phyloP scores from a whole-genome alignment of 164 flowering plant species.

The Tetrastigma voinierianum region DNA sequence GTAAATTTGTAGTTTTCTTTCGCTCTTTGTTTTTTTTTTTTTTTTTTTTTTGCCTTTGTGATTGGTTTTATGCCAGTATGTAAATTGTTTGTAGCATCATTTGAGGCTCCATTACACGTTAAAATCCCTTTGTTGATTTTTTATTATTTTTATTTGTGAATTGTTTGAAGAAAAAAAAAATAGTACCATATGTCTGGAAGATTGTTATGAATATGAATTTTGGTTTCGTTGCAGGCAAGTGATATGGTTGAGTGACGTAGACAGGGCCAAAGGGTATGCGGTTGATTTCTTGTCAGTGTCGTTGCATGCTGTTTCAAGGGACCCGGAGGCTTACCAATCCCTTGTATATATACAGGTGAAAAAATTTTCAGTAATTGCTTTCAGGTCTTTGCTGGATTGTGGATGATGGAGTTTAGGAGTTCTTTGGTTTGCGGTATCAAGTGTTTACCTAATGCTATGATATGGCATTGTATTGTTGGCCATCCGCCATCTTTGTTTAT shows the following conservation, averaged over 20 bases:
- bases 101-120: no score
- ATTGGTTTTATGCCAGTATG: background rate
- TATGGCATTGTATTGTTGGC: background rate
- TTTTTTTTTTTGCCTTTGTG: background rate
- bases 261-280: conserved; percentile 63
- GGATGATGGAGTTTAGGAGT: no score
- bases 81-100: no score
- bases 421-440: no score
- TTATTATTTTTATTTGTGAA: no score
- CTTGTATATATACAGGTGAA: conserved; percentile 88
- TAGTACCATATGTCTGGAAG: no score
- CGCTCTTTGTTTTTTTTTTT: background rate
- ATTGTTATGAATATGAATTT: no score
- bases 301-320: conserved; percentile 87
- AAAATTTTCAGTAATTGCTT: background rate
- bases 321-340: conserved; percentile 78
- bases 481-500: background rate
- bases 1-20: background rate
- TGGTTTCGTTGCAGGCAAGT: conserved; percentile 46
- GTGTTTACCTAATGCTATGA: no score
- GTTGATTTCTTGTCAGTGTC: conserved; percentile 82
- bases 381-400: no score
- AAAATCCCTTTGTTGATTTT: no score
- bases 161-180: no score
- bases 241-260: conserved; percentile 83